Conservation (phyloP, 129 eudicot species). For the Pulicaria dysenterica region DNA sequence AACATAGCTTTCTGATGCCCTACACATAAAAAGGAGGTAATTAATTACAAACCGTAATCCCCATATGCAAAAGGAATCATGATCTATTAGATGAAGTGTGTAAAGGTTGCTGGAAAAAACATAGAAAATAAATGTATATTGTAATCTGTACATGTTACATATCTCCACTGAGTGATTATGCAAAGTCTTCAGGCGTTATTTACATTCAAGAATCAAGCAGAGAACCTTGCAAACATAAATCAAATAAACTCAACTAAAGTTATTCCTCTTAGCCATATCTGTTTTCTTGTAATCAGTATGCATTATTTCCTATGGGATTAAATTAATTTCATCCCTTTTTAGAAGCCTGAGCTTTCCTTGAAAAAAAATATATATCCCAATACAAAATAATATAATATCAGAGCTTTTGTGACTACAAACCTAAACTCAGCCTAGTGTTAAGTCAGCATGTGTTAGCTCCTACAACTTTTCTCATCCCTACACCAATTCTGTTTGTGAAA, state of each 20-base stretch:
- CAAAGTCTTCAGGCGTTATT: slow-evolving; percentile 14
- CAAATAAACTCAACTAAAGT: neutral
- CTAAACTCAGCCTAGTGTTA: neutral
- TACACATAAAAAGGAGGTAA: slow-evolving; percentile 25
- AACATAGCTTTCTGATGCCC: slow-evolving; percentile 96
- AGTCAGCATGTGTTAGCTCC: neutral
- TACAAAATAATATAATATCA: neutral
- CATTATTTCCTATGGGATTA: neutral
- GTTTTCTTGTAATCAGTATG: slow-evolving; percentile 3
- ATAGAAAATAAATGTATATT: neutral
- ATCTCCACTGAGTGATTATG: neutral
- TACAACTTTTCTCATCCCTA: neutral
- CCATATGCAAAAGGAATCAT: slow-evolving; percentile 1
- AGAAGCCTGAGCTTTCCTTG: neutral
- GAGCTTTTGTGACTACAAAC: neutral
- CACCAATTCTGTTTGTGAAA: neutral
- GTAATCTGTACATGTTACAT: slow-evolving; percentile 13
- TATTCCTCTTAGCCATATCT: neutral
- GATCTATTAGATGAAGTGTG: neutral
- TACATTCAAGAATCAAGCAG: slow-evolving; percentile 14
- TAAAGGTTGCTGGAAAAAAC: neutral
- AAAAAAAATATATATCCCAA: neutral
- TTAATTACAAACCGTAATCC: slow-evolving; percentile 7
- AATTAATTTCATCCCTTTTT: neutral
- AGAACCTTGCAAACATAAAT: slow-evolving; percentile 11